phyloP scores from a whole-genome alignment of 371 early-diverging fungal species.

The Mortierella sp. region DNA sequence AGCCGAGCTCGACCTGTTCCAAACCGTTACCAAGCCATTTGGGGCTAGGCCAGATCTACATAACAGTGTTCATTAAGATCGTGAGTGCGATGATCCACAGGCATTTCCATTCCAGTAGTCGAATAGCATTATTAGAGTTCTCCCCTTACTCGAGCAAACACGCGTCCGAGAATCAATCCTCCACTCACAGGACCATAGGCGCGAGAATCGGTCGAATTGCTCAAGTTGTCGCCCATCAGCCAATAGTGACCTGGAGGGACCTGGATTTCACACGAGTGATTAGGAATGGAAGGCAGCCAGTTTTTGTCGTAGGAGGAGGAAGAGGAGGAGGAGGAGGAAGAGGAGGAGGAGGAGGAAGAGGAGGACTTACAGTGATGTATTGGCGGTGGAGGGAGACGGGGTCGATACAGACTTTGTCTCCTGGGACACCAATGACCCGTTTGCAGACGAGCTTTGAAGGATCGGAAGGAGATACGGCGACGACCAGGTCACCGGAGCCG shows the following conservation, averaged over 20 bases:
- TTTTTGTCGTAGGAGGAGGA: too few species aligned
- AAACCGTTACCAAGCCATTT: constrained; percentile 44
- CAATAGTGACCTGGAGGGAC: constrained; percentile 77
- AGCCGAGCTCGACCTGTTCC: constrained; percentile 37
- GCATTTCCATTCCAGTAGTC: background rate
- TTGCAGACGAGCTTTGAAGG: constrained; percentile 78
- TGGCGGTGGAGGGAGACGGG: constrained; percentile 66
- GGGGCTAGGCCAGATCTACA: constrained; percentile 42
- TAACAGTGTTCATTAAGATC: constrained; percentile 1
- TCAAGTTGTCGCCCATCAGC: constrained; percentile 84
- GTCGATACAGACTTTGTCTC: constrained; percentile 63
- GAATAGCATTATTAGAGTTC: too few species aligned
- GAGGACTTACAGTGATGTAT: constrained; percentile 60
- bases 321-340: too few species aligned
- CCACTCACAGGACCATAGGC: constrained; percentile 85
- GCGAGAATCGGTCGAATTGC: constrained; percentile 84
- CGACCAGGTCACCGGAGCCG: constrained; percentile 79
- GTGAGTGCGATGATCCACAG: background rate
- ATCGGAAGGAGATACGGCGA: constrained; percentile 72
- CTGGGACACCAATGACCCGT: constrained; percentile 82
- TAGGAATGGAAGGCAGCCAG: background rate
- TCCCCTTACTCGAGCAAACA: constrained; percentile 71
- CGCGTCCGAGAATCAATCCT: constrained; percentile 81
- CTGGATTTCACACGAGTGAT: constrained; percentile 26
- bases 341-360: too few species aligned